Evolutionary conservation across 768 basidiomycete genomes (phyloP).

Genomic region (Phaeotremella fagi): DNA sequence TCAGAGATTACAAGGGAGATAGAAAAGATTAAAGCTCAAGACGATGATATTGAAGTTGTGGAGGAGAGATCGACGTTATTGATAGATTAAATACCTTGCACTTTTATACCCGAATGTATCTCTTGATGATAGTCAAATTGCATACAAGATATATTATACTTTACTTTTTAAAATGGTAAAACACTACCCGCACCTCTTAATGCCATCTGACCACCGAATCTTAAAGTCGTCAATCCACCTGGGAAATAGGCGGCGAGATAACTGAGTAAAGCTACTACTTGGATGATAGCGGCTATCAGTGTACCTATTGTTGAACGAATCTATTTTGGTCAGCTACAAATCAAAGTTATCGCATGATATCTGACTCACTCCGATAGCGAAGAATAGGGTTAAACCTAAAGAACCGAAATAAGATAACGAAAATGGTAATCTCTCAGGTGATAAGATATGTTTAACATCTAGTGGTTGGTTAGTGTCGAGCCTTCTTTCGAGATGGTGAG

Average conservation of each 20-base stretch:
- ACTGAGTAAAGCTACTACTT: conserved; percentile 75
- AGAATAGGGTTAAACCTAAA: conserved; percentile 81
- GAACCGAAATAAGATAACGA: conserved; percentile 76
- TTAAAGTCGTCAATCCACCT: conserved; percentile 55
- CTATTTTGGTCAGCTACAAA: conserved; percentile 50
- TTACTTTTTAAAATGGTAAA: conserved; percentile 69
- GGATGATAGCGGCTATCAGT: conserved; percentile 72
- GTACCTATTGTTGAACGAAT: conserved; percentile 80
- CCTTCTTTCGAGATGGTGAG: neutral
- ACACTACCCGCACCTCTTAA: conserved; percentile 78
- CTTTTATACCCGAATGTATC: too few species aligned
- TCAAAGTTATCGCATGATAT: neutral
- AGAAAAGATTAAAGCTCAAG: conserved; percentile 12
- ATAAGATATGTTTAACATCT: conserved; percentile 71
- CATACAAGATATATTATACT: too few species aligned
- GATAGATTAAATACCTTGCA: conserved; percentile 1
- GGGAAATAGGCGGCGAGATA: conserved; percentile 97
- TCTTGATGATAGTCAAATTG: too few species aligned
- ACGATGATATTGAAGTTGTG: neutral
- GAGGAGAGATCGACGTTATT: neutral
- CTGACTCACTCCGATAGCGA: conserved; percentile 73
- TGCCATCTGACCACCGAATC: conserved; percentile 51
- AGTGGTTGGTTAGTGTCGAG: neutral
- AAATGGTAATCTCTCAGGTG: conserved; percentile 79
- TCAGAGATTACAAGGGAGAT: conserved; percentile 24